Evolutionary conservation across 1,284 basidiomycete species (phyloP), one percentile per base, ranked within the genome.

Genomic region (Volvariella volvacea): DNA sequence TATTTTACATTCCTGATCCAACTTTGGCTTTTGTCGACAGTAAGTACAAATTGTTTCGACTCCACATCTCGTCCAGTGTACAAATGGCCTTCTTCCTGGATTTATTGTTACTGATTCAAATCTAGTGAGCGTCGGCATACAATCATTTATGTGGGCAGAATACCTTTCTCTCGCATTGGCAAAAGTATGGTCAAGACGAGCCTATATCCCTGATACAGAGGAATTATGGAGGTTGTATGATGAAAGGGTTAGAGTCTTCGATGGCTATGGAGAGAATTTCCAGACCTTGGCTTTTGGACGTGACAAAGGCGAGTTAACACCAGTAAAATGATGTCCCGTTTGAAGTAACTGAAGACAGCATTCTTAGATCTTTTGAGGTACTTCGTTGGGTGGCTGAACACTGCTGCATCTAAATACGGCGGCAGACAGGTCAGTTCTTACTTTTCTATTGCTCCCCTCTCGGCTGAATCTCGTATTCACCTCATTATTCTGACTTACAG

Each of bases 1-100:
- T 66, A 0, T 67, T 74, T 51, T 74, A 68, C 51, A 71, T 75
- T 40, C 66, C 70, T 15, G 70, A 75, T 45, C 72, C 73, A 2
- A 71, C 71, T 6, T 56, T 76, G 4, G 61, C 63, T 0, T 73
- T 74, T 46, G 54, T 67, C 20, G 62, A 65, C 41, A 57, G 65
- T 65, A 44, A 25, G 61, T 40, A 15, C 25, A 8, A n/a, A n/a
- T n/a, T n/a, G n/a, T n/a, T n/a, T n/a, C n/a, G n/a, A n/a, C n/a
- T n/a, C n/a, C 39, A 41, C 19, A 31, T n/a, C 21, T 25, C 30
- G n/a, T n/a, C n/a, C n/a, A n/a, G n/a, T 30, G 20, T 36, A 41
- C 7, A 44, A 36, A 20, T 17, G 17, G 9, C 21, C 40, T 22
- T 19, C 17, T 16, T 33, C 17, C 36, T 45, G n/a, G n/a, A n/a